Evolutionary conservation across 306 rosid genomes (phyloP).

Genomic region (Hippophae rhamnoides): DNA sequence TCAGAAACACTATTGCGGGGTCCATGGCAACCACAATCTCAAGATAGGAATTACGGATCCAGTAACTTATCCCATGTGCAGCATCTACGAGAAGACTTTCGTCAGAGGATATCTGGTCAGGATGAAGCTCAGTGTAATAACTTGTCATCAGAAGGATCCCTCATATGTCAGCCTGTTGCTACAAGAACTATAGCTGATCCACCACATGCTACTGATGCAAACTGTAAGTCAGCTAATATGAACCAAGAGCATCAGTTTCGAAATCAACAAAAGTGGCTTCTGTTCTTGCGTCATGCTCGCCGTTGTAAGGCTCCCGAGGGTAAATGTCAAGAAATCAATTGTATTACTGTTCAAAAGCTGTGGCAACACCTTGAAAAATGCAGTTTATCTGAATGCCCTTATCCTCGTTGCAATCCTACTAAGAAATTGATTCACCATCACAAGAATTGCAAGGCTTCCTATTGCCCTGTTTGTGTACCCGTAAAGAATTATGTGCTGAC

Average conservation of each 20-base stretch:
- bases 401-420: slow-evolving; percentile 63
- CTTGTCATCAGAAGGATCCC: slow-evolving; percentile 59
- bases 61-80: slow-evolving; percentile 29
- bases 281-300: slow-evolving; percentile 83
- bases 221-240: slow-evolving; percentile 13
- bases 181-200: slow-evolving; percentile 37
- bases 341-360: slow-evolving; percentile 55
- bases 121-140: slow-evolving; percentile 82
- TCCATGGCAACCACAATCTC: slow-evolving; percentile 41
- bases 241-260: slow-evolving; percentile 27
- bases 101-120: slow-evolving; percentile 44
- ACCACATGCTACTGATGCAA: slow-evolving; percentile 23
- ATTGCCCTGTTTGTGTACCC: slow-evolving; percentile 85
- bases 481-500: slow-evolving; percentile 44
- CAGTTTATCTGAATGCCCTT: slow-evolving; percentile 27
- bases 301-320: slow-evolving; percentile 74
- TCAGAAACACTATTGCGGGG: slow-evolving; percentile 40
- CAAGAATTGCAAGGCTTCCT: slow-evolving; percentile 46
- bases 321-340: slow-evolving; percentile 52
- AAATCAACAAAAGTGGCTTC: slow-evolving; percentile 90
- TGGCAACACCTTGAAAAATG: slow-evolving; percentile 69
- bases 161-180: slow-evolving; percentile 46
- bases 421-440: slow-evolving; percentile 59
- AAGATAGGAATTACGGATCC: slow-evolving; percentile 26
- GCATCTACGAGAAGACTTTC: slow-evolving; percentile 40